phyloP scores from a whole-genome alignment of 2,329 filamentous ascomycete species.

The Alternaria triticimaculans region DNA sequence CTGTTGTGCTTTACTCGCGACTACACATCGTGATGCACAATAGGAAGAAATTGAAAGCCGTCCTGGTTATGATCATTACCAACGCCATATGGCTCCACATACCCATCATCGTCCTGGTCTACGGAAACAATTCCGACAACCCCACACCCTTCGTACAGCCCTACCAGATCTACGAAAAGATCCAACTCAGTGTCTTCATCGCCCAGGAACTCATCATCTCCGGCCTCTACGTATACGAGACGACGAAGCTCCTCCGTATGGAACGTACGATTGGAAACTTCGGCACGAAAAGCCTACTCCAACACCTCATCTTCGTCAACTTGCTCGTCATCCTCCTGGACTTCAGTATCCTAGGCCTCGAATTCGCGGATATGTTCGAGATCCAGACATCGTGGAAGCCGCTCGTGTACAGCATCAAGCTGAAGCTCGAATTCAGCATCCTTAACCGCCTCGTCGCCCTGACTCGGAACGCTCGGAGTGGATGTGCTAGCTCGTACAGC shows the following conservation, averaged over 20 bases:
- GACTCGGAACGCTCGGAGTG: slow-evolving; percentile 9
- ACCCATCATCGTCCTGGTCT: slow-evolving; percentile 61
- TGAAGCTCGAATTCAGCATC: slow-evolving; percentile 62
- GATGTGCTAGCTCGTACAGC: slow-evolving; percentile 21
- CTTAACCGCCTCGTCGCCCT: slow-evolving; percentile 47
- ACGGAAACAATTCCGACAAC: slow-evolving; percentile 53
- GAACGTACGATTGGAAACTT: slow-evolving; percentile 22
- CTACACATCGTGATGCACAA: slow-evolving; percentile 65
- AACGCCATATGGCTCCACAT: slow-evolving; percentile 61
- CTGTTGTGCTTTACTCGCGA: slow-evolving; percentile 66
- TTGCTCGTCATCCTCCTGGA: slow-evolving; percentile 31
- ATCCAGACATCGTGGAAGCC: slow-evolving; percentile 43
- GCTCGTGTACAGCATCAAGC: slow-evolving; percentile 53
- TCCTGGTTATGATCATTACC: slow-evolving; percentile 63
- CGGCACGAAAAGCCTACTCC: slow-evolving; percentile 17
- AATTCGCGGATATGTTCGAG: slow-evolving; percentile 26
- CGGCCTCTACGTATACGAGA: slow-evolving; percentile 61
- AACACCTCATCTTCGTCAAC: slow-evolving; percentile 31
- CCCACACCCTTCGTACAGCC: slow-evolving; percentile 31
- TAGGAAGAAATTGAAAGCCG: slow-evolving; percentile 52
- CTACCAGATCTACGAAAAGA: slow-evolving; percentile 50
- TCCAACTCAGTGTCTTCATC: slow-evolving; percentile 51
- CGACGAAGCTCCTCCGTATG: slow-evolving; percentile 20
- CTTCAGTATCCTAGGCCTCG: slow-evolving; percentile 28
- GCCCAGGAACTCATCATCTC: slow-evolving; percentile 47